Evolutionary conservation across 768 basidiomycete species (phyloP).

Genomic region (Hydnomerulius pinastri): DNA sequence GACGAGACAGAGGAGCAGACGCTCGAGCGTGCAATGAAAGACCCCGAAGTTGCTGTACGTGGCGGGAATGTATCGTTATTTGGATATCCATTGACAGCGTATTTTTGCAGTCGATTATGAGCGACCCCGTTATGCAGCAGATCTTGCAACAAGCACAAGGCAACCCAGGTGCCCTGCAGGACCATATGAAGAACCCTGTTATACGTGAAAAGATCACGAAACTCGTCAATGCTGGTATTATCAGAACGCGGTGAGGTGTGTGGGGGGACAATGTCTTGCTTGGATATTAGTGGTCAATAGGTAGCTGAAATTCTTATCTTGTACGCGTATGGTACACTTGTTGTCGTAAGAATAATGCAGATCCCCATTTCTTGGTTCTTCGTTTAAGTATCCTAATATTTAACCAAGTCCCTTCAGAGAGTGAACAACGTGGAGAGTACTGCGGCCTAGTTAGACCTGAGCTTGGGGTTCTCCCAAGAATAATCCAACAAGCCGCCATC

Average conservation of each 20-base stretch:
- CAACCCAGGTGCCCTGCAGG: conserved; percentile 86
- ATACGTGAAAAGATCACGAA: conserved; percentile 85
- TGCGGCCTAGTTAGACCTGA: conserved; percentile 9
- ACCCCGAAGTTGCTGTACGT: conserved; percentile 92
- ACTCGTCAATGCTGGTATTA: conserved; percentile 90
- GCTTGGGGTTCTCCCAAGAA: conserved; percentile 70
- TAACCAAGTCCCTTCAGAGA: no score
- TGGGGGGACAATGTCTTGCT: conserved; percentile 3
- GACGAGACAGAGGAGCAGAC: conserved; percentile 93
- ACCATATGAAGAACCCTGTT: conserved; percentile 93
- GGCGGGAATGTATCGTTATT: not conserved
- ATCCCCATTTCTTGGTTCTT: not conserved
- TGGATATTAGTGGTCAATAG: conserved; percentile 13
- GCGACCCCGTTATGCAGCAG: conserved; percentile 89
- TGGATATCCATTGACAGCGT: conserved; percentile 7
- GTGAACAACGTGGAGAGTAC: not conserved
- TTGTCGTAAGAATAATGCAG: conserved; percentile 26
- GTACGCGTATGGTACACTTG: conserved; percentile 24
- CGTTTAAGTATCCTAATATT: not conserved
- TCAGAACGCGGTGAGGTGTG: conserved; percentile 69
- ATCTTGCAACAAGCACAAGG: conserved; percentile 93
- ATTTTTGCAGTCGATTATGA: conserved; percentile 69
- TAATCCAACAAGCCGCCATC: conserved; percentile 52
- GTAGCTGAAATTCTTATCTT: conserved; percentile 14
- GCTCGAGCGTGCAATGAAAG: conserved; percentile 91